phyloP scores from a whole-genome alignment of 2,329 filamentous ascomycete species.

The Penicillium italicum region DNA sequence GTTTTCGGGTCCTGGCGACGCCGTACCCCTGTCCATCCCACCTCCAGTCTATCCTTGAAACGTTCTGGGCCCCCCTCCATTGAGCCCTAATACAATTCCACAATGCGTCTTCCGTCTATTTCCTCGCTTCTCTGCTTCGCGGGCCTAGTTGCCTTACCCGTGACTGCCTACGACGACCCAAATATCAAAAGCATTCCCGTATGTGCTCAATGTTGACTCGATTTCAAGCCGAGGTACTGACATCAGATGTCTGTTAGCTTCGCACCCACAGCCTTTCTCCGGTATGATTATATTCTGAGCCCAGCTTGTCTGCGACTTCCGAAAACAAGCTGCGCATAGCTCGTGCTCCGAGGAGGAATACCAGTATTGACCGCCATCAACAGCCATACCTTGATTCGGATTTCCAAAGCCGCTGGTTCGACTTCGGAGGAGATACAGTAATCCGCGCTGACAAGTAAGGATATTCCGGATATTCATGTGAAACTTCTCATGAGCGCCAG shows the following conservation, averaged over 20 bases:
- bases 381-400: constrained; percentile 97
- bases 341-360: constrained; percentile 4
- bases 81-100: constrained; percentile 17
- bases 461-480: background rate
- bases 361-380: constrained; percentile 17
- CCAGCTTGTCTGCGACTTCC: background rate
- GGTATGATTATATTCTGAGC: constrained; percentile 52
- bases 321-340: constrained; percentile 1
- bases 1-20: constrained; percentile 26
- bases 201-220: constrained; percentile 33
- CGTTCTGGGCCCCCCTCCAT: constrained; percentile 9
- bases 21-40: constrained; percentile 16
- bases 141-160: constrained; percentile 32
- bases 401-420: constrained; percentile 98
- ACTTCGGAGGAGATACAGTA: constrained; percentile 95
- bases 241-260: constrained; percentile 53
- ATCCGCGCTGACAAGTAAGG: constrained; percentile 62
- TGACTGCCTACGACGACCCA: constrained; percentile 45
- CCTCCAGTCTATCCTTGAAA: constrained; percentile 22
- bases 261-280: constrained; percentile 79
- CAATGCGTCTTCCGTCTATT: constrained; percentile 35
- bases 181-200: constrained; percentile 65
- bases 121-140: constrained; percentile 36
- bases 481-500: background rate
- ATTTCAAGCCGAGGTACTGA: constrained; percentile 15